Base-by-base conservation (phyloP, 2,329 filamentous ascomycete genomes). In the Aspergillus fumigatiaffinis region DNA sequence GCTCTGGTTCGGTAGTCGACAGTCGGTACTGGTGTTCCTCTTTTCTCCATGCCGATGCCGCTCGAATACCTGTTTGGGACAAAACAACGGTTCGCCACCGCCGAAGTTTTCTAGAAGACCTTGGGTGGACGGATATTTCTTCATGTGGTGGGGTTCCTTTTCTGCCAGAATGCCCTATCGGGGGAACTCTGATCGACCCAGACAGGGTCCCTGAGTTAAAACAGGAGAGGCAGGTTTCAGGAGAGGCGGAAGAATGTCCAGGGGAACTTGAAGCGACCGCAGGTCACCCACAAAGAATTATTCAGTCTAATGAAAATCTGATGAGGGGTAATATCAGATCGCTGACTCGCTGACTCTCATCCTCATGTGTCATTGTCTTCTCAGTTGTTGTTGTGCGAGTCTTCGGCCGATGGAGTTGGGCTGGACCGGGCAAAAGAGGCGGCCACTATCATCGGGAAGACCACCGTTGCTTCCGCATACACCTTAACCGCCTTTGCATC, bases 401-500 rank as follows among this genome's bases (percentile, higher is more conserved):
- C n/a, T 26, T 47, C 51, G 32, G 50, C 42, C 57, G 55, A 25
- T 54, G 54, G 23, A 14, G 35, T n/a, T 52, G 61, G 58, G 17
- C 61, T 60, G 10, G 66, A 68, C 52, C 73, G 81, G n/a, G 85
- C 85, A 74, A 87, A 88, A 1, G 85, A 87, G 20, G 84, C 83
- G 4, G 86, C 86, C 9, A 88, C 85, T 60, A 89, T 86, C 60
- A 89, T 73, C 7, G 86, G 86, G 66, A 88, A 88, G 17, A 82
- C 86, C 17, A 88, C 77, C 0, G 86, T 88, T 1, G 86, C 86
- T 71, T 89, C 86, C 17, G 84, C 85, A 66, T 87, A 87, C 73
- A 91, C 90, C 86, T 97, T 99, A 56, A 97, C 92, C 66, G 87
- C 89, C 61, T 94, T 88, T 1, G 89, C 94, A 53, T 88, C 90